phyloP scores from a whole-genome alignment of 129 eudicot genomes.

The sunflower (Helianthus annuus) region HanXRQr2.0-SUNRISE NC_035437.2:86633278-86633777 shows the following conservation, averaged over 20 bases:
- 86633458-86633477: slow-evolving; percentile 94
- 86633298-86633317: background rate
- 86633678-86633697: slow-evolving; percentile 90
- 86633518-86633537: slow-evolving; percentile 90
- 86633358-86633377: slow-evolving; percentile 97
- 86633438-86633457: slow-evolving; percentile 89
- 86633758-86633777: too few relatives aligned
- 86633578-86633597: slow-evolving; percentile 98
- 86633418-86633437: slow-evolving; percentile 98
- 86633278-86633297: background rate
- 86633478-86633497: slow-evolving; percentile 95
- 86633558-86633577: slow-evolving; percentile 84
- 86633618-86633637: slow-evolving; percentile 97
- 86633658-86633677: slow-evolving; percentile 98
- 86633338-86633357: slow-evolving; percentile 87
- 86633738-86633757: background rate
- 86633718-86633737: slow-evolving; percentile 1
- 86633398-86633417: slow-evolving; percentile 88
- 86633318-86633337: slow-evolving; percentile 94
- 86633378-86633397: slow-evolving; percentile 97
- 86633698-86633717: slow-evolving; percentile 98
- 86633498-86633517: slow-evolving; percentile 89
- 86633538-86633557: slow-evolving; percentile 83
- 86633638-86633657: slow-evolving; percentile 92
- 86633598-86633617: slow-evolving; percentile 88